phyloP scores from a whole-genome alignment of 495 filamentous ascomycete species.

The Talaromyces wortmannii region DNA sequence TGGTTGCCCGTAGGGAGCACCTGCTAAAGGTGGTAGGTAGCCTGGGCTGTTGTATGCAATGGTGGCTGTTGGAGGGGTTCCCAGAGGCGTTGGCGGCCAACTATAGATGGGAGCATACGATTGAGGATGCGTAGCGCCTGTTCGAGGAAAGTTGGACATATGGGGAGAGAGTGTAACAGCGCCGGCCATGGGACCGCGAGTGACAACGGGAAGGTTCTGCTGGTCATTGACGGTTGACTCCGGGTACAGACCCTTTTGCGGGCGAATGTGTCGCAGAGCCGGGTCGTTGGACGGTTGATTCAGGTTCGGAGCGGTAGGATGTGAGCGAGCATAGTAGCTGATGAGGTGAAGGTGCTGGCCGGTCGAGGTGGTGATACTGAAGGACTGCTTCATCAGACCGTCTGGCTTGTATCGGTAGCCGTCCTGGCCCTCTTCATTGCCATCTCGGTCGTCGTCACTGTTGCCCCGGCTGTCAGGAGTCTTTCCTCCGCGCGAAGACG shows the following conservation, averaged over 20 bases:
- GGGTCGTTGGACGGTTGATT: constrained; percentile 76
- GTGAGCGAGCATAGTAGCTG: constrained; percentile 84
- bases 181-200: constrained; percentile 54
- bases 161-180: constrained; percentile 48
- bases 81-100: constrained; percentile 61
- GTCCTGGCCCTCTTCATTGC: constrained; percentile 78
- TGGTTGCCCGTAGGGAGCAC: constrained; percentile 12
- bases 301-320: constrained; percentile 58
- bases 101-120: constrained; percentile 43
- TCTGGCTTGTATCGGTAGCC: constrained; percentile 97
- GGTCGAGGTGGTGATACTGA: constrained; percentile 89
- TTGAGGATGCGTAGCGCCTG: constrained; percentile 35
- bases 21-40: constrained; percentile 21
- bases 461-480: constrained; percentile 77
- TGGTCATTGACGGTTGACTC: constrained; percentile 92
- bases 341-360: constrained; percentile 94
- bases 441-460: constrained; percentile 68
- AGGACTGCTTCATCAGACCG: constrained; percentile 98
- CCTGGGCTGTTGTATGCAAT: constrained; percentile 22
- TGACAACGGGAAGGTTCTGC: constrained; percentile 58
- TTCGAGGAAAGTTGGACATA: constrained; percentile 41
- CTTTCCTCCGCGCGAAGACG: constrained; percentile 57
- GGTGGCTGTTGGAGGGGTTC: constrained; percentile 33
- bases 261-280: constrained; percentile 72
- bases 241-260: constrained; percentile 89